Conservation (phyloP, 441 rosid genomes). For the Mallotus repandus region DNA sequence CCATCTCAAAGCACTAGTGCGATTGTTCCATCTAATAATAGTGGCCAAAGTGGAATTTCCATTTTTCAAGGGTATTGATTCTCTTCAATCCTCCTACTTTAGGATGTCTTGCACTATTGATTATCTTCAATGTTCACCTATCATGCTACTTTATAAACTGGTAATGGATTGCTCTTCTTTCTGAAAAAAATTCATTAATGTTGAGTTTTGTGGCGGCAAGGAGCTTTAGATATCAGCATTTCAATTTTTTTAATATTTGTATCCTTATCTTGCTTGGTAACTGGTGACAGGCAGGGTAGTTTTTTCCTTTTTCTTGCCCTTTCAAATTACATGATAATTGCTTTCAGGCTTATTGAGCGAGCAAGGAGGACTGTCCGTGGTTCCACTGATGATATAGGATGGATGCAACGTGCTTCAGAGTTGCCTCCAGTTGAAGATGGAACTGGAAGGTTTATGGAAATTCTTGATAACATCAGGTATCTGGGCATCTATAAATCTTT, state of each 20-base stretch:
- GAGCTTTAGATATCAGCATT: background rate
- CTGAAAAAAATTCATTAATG: background rate
- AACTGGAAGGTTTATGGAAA: slow-evolving; percentile 64
- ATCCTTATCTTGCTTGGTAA: background rate
- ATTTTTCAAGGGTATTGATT: slow-evolving; percentile 72
- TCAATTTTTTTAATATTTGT: background rate
- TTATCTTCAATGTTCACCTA: background rate
- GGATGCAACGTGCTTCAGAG: slow-evolving; percentile 68
- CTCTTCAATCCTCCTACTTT: slow-evolving; percentile 17
- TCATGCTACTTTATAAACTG: background rate
- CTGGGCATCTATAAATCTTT: slow-evolving; percentile 24
- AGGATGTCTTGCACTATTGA: slow-evolving; percentile 15
- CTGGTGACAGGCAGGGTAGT: background rate
- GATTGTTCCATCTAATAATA: slow-evolving; percentile 43
- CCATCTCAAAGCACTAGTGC: slow-evolving; percentile 39
- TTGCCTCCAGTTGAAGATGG: slow-evolving; percentile 94
- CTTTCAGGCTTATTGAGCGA: slow-evolving; percentile 73
- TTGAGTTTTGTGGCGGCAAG: background rate
- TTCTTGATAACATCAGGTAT: slow-evolving; percentile 84
- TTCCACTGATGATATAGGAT: slow-evolving; percentile 93
- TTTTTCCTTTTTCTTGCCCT: background rate
- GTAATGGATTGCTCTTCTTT: background rate
- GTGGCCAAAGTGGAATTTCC: slow-evolving; percentile 55
- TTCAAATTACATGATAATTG: slow-evolving; percentile 17
- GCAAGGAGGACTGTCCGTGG: slow-evolving; percentile 91